These are phyloP conservation scores for Fusarium globosum DNA, from an alignment of 2,329 filamentous ascomycete species.

Conservation along the genomic window DNA sequence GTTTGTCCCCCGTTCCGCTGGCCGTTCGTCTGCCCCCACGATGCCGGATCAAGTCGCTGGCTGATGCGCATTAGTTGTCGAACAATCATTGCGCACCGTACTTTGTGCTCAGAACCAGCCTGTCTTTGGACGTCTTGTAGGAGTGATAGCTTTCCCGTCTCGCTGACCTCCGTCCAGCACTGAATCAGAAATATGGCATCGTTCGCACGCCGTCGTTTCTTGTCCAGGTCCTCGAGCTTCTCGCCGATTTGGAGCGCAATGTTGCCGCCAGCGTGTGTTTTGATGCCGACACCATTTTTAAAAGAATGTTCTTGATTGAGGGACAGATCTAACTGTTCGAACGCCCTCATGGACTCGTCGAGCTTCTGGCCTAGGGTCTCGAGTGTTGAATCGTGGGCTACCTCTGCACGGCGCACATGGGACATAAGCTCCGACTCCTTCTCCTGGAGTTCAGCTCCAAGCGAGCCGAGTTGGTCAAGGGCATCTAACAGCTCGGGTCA, in stretches of 20 bases:
- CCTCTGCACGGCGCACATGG: slow-evolving; percentile 89
- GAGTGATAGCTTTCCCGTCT: slow-evolving; percentile 86
- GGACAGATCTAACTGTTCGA: slow-evolving; percentile 88
- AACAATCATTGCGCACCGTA: slow-evolving; percentile 92
- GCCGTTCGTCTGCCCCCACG: slow-evolving; percentile 74
- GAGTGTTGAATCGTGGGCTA: slow-evolving; percentile 90
- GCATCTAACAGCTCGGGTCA: slow-evolving; percentile 58
- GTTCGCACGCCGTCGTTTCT: slow-evolving; percentile 87
- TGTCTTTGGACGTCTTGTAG: slow-evolving; percentile 89
- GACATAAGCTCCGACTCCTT: slow-evolving; percentile 91
- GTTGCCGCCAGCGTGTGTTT: slow-evolving; percentile 76
- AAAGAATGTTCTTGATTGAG: slow-evolving; percentile 71
- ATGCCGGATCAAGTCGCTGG: slow-evolving; percentile 83
- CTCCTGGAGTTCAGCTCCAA: slow-evolving; percentile 87
- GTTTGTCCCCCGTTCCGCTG: slow-evolving; percentile 58
- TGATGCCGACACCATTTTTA: slow-evolving; percentile 48
- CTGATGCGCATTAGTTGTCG: slow-evolving; percentile 95
- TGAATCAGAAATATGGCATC: slow-evolving; percentile 96
- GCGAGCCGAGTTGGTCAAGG: slow-evolving; percentile 73
- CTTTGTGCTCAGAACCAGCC: slow-evolving; percentile 89
- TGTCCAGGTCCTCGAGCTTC: slow-evolving; percentile 91
- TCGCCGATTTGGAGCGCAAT: slow-evolving; percentile 95
- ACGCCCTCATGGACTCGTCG: slow-evolving; percentile 90
- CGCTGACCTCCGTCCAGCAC: slow-evolving; percentile 96
- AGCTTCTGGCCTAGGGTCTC: slow-evolving; percentile 89